phyloP scores from a whole-genome alignment of 805 yeast genomes.

The Candida piceae region DNA sequence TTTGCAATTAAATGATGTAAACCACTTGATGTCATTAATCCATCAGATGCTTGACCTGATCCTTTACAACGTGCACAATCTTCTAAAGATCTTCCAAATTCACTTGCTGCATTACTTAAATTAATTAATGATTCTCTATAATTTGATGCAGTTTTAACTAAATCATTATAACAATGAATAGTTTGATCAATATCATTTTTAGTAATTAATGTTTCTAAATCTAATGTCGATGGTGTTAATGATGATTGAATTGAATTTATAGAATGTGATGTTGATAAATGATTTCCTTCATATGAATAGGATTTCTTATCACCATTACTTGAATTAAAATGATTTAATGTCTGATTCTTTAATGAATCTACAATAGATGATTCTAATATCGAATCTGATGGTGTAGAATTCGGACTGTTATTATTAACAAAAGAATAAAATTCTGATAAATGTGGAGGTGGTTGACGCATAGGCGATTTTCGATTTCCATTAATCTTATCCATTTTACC shows the following conservation, averaged over 20 bases:
- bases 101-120: constrained; percentile 58
- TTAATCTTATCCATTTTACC: constrained; percentile 6
- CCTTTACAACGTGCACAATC: constrained; percentile 59
- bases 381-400: no score
- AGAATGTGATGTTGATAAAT: constrained; percentile 18
- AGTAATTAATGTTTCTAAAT: constrained; percentile 56
- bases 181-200: constrained; percentile 53
- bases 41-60: constrained; percentile 54
- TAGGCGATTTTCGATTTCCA: constrained; percentile 19
- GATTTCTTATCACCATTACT: no score
- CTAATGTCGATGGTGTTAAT: constrained; percentile 48
- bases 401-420: no score
- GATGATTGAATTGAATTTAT: constrained; percentile 40
- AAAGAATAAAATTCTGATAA: constrained; percentile 55
- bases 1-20: constrained; percentile 71
- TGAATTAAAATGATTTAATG: no score
- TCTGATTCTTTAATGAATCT: no score
- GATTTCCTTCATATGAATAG: no score
- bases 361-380: no score
- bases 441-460: constrained; percentile 43
- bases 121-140: constrained; percentile 42
- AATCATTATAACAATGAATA: constrained; percentile 41
- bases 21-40: constrained; percentile 68
- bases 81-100: constrained; percentile 68
- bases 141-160: constrained; percentile 41